Evolutionary conservation across 257 asterid species (phyloP), one percentile per base, ranked within the genome.

Genomic region (Thymus quinquecostatus): DNA sequence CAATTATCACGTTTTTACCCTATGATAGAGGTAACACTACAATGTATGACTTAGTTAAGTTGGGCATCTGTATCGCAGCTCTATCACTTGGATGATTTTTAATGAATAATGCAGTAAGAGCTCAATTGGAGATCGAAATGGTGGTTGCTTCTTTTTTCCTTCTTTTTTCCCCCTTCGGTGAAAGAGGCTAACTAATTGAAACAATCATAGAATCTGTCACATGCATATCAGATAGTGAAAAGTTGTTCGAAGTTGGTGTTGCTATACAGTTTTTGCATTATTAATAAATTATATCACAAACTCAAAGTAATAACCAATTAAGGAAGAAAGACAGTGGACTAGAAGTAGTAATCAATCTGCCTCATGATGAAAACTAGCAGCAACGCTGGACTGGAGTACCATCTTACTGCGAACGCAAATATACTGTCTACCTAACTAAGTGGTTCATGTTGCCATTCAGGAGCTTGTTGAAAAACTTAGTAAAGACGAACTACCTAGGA

Each of bases 1-100:
- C 97, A 91, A 62, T 73, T 91, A 66, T 89, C 98, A 66, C 99
- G 99, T 63, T 95, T 95, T 82, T 95, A 88, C 86, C 99, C 99
- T 7, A 75, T 95, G 74, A 84, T 95, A 70, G 99, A 95, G 97
- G 99, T 95, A 79, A 59, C n/a, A 51, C 40, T 51, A 50, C 53
- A 13, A 33, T 50, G 49, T 71, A 8, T 55, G 62, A 43, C 71
- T 38, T 66, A 51, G 54, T 63, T 60, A 49, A 69, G 57, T 66
- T 8, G 60, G 72, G 44, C 58, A 70, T 70, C 63, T 60, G 61
- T 74, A 41, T 64, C 28, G 36, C 48, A 12, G 72, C 34, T 62
- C 49, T 59, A 2, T 6, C 56, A 38, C 6, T 74, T 66, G 21
- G 69, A 36, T 68, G 30, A 41, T 75, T 50, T 71, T 75, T 43